Evolutionary conservation across 768 basidiomycete genomes (phyloP).

Genomic region (Hypholoma sublateritium): DNA sequence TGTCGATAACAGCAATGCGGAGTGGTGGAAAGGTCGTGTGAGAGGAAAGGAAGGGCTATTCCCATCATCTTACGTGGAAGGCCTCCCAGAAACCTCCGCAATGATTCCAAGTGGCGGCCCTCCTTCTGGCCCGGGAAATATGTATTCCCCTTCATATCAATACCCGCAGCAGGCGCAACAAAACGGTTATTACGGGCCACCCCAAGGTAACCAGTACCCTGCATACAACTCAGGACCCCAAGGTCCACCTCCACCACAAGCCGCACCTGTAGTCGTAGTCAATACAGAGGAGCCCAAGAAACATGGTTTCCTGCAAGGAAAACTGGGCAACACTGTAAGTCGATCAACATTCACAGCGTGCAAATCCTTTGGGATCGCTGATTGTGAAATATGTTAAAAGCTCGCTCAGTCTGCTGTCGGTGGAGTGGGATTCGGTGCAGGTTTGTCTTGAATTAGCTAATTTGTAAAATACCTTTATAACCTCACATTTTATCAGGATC

Average conservation of each 20-base stretch:
- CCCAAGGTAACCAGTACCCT: constrained; percentile 9
- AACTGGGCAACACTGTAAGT: constrained; percentile 52
- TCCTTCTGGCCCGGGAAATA: constrained; percentile 12
- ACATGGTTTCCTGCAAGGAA: constrained; percentile 43
- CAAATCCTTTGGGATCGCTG: too few relatives aligned
- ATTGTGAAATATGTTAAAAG: constrained; percentile 21
- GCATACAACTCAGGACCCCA: background rate
- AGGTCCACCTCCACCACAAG: constrained; percentile 12
- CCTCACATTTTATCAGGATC: constrained; percentile 30
- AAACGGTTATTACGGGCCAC: constrained; percentile 10
- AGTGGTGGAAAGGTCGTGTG: constrained; percentile 85
- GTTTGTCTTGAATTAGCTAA: constrained; percentile 26
- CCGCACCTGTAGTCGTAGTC: constrained; percentile 19
- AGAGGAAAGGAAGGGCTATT: constrained; percentile 70
- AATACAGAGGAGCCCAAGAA: constrained; percentile 39
- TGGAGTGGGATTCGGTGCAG: constrained; percentile 75
- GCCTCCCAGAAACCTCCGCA: constrained; percentile 29
- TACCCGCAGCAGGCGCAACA: constrained; percentile 8
- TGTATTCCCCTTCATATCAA: constrained; percentile 15
- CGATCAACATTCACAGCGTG: too few relatives aligned
- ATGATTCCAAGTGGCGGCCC: constrained; percentile 17
- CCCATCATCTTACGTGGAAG: constrained; percentile 73
- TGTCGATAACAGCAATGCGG: constrained; percentile 66
- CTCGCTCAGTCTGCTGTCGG: constrained; percentile 58
- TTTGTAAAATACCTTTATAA: background rate